These are phyloP conservation scores for Salix exigua DNA, from an alignment of 345 rosid genomes.

Conservation along the genomic window DNA sequence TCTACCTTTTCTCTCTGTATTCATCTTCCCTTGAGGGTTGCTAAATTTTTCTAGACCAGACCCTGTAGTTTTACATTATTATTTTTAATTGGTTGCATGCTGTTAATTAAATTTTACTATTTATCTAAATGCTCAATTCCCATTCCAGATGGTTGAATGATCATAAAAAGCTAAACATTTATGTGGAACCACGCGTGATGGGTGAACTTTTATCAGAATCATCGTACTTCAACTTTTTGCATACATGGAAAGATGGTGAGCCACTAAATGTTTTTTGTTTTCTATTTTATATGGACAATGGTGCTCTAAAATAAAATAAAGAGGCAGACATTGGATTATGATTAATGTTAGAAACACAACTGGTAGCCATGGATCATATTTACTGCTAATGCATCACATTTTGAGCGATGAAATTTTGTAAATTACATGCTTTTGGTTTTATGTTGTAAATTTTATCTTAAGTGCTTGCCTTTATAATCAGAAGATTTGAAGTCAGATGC, in stretches of 20 bases:
- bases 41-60: neutral
- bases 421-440: neutral
- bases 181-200: constrained; percentile 83
- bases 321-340: neutral
- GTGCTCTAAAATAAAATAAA: neutral
- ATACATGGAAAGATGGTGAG: constrained; percentile 95
- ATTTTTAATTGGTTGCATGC: constrained; percentile 1
- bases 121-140: constrained; percentile 12
- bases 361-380: neutral
- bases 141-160: constrained; percentile 81
- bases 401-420: neutral
- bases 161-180: constrained; percentile 60
- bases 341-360: neutral
- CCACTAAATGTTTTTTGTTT: constrained; percentile 1
- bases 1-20: neutral
- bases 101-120: neutral
- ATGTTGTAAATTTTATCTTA: neutral
- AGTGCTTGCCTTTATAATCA: neutral
- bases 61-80: neutral
- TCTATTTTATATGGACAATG: neutral
- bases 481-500: neutral
- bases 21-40: neutral
- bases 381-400: neutral
- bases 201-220: constrained; percentile 80
- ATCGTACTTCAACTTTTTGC: constrained; percentile 62